Percentiles rank a stretch among this genome's conserved stretches.
Conservation (phyloP, 805 yeast genomes). For the Candida ascalaphidarum region DNA sequence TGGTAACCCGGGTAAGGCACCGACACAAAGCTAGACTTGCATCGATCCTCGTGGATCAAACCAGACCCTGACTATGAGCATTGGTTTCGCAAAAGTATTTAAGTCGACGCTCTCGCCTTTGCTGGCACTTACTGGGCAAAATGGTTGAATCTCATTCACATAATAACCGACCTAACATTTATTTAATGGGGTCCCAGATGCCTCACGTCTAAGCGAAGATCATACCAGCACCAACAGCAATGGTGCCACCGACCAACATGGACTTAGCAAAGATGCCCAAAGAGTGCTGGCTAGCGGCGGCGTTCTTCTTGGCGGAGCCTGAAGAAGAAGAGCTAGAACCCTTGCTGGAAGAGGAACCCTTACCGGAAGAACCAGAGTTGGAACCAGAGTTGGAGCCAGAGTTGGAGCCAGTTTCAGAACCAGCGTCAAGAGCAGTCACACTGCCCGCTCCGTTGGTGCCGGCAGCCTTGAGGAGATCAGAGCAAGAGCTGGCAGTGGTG, state of each 20-base stretch:
- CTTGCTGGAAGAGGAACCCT: slow-evolving; percentile 1
- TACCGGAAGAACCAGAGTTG: slow-evolving; percentile 7
- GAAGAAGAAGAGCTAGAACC: slow-evolving; percentile 6
- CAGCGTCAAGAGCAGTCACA: slow-evolving; percentile 25
- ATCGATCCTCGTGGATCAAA: too few relatives aligned
- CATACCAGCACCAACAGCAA: slow-evolving; percentile 21
- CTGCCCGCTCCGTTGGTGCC: slow-evolving; percentile 65
- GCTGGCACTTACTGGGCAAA: too few relatives aligned
- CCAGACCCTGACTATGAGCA: too few relatives aligned
- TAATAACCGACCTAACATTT: too few relatives aligned
- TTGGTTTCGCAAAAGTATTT: too few relatives aligned
- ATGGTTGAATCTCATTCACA: too few relatives aligned
- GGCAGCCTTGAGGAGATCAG: slow-evolving; percentile 52
- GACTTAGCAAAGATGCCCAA: slow-evolving; percentile 10
- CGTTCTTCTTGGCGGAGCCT: slow-evolving; percentile 10
- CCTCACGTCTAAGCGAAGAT: slow-evolving; percentile 6
- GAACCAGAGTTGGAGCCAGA: slow-evolving; percentile 18
- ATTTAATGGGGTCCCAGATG: too few relatives aligned
- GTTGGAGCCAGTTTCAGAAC: slow-evolving; percentile 10
- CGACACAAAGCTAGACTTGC: too few relatives aligned
- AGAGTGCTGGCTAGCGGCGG: slow-evolving; percentile 8
- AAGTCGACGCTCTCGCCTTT: too few relatives aligned
- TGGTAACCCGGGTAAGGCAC: too few relatives aligned
- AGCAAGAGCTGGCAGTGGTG: slow-evolving; percentile 45
- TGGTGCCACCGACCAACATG: slow-evolving; percentile 14